Evolutionary conservation across 2,329 filamentous ascomycete genomes (phyloP), one percentile per base, ranked within the genome.

Genomic region (Botryotinia calthae): DNA sequence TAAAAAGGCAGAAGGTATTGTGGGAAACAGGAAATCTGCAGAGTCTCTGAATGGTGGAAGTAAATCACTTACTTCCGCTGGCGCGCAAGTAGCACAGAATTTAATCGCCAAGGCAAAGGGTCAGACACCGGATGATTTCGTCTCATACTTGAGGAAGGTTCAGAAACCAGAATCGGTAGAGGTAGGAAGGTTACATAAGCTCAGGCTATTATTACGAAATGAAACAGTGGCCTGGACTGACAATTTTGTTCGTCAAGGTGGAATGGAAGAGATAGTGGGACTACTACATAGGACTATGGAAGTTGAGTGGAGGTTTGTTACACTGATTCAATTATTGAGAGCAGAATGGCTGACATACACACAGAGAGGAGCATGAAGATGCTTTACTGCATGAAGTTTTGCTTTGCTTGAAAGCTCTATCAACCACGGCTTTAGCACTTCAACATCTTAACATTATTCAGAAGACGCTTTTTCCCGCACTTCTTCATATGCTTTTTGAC

Each of bases 171-270:
- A 96, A 78, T 85, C 90, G 56, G 91, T 98, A 16, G 95, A 98
- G 81, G 93, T 98, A n/a, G 94, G 95, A 62, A 95, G 96, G 81
- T 84, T 99, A 51, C 96, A 98, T 84, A 98, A 98, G 83, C 87
- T 99, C 63, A 90, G 95, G 22, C 87, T 98, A 31, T 84, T 98
- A 70, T 86, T 99, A 70, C 90, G 96, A 28, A 98, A 98, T 79
- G 96, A 99, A 84, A 97, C 95, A 0, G 94, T 99, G 9, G 89
- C 92, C 20, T 99, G 96, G 96, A 97, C 97, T 4, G 94, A 98
- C 80, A 88, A 90, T 20, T 99, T 98, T 81, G 93, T 98, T 77
- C 87, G 90, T 58, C 90, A 95, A 75, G 94, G 93, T 25, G 96
- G 96, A 31, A 97, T 98, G 94, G 89, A 92, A 76, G 94, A 98